These are phyloP conservation scores for Pleurotus ostreatus DNA, from an alignment of 768 basidiomycete species.

Conservation along the genomic window DNA sequence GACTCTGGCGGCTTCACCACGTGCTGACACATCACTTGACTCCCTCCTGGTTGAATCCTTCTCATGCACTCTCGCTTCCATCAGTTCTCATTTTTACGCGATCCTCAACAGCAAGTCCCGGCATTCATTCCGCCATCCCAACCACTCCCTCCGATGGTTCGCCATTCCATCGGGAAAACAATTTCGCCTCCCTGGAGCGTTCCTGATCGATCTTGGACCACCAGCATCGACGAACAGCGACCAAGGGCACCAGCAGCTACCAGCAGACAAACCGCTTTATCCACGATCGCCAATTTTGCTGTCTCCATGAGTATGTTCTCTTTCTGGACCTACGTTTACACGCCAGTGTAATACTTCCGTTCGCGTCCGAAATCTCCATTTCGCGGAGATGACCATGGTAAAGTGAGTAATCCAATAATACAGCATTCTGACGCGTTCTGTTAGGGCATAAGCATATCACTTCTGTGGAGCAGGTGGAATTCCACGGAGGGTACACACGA, in stretches of 20 bases:
- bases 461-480: neutral
- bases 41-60: neutral
- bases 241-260: neutral
- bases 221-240: too few species aligned
- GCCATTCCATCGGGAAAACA: neutral
- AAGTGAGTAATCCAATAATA: too few species aligned
- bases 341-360: constrained; percentile 2
- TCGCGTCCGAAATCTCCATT: too few species aligned
- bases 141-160: neutral
- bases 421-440: neutral
- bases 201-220: neutral
- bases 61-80: neutral
- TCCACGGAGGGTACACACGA: neutral
- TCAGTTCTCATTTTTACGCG: neutral
- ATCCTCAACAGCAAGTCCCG: neutral
- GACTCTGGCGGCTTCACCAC: constrained; percentile 9
- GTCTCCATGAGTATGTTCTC: neutral
- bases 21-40: constrained; percentile 15
- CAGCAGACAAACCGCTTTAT: constrained; percentile 1
- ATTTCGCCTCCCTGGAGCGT: neutral
- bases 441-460: too few species aligned
- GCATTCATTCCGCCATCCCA: neutral
- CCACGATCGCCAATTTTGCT: constrained; percentile 1
- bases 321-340: constrained; percentile 1
- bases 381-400: too few species aligned